Base-by-base conservation (phyloP, 164 flowering plant species). In the Tetracentron sinense region DNA sequence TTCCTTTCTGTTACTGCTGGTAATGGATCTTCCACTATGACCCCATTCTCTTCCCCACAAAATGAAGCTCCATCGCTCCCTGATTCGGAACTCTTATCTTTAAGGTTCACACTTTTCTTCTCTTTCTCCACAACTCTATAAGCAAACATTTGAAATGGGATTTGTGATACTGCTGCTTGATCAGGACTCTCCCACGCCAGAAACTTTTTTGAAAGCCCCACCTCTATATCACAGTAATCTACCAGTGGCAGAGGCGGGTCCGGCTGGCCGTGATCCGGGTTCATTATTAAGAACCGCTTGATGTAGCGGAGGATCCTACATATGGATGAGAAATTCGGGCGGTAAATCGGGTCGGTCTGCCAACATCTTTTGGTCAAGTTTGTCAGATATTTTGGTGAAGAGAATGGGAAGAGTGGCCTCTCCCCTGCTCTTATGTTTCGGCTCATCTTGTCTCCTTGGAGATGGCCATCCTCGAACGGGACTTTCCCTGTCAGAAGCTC, bases 401-500 rank as follows among this genome's bases (percentile, higher is more conserved):
- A 74, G 59, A 65, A 78, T 54, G 97, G 94, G 71, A 93, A 93
- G 6, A 93, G 71, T 29, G 98, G 98, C 64, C 98, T 80, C 75
- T 88, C 97, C 7, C 98, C 98, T n/a, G 87, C 85, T 55, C 82
- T 78, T 29, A 93, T 80, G 68, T 88, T 90, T 61, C 83, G 60
- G 22, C 83, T 82, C 88, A 83, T 85, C 75, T 85, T 85, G 28
- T 88, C 98, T 54, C 97, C 97, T 65, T 87, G 94, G 11, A 90
- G 89, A 76, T 93, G 97, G 2, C 84, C 64, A 33, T 88, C 97
- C 23, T 87, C 97, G 56, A 88, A 93, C 0, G 97, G 94, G 15
- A 89, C 80, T 78, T 93, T 93, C 31, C 98, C 98, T 0, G 95
- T 85, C 63, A 90, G 42, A 42, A 93, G 78, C 81, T 93, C 81